phyloP scores from a whole-genome alignment of 2,329 filamentous ascomycete species.

The Bertia moriformis region DNA sequence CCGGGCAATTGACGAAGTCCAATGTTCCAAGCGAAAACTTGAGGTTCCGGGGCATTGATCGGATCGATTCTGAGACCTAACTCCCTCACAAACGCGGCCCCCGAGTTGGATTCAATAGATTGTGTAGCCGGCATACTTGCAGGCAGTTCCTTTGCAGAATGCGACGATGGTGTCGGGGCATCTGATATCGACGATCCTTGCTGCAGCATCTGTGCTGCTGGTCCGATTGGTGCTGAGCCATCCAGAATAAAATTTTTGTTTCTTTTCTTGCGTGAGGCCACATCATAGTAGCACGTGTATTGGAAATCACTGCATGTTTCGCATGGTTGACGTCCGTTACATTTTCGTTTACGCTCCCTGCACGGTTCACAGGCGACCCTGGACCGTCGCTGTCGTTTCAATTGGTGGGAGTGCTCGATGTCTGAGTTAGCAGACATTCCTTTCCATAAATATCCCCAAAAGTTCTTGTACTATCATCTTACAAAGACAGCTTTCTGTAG shows the following conservation, averaged over 20 bases:
- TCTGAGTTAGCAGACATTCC: too few species aligned
- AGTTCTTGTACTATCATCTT: too few species aligned
- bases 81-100: conserved; percentile 36
- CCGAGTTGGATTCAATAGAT: conserved; percentile 40
- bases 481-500: too few species aligned
- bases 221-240: conserved; percentile 2
- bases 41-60: conserved; percentile 32
- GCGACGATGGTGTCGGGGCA: conserved; percentile 11
- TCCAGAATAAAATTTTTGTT: conserved; percentile 1
- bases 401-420: too few species aligned
- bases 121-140: conserved; percentile 6
- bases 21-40: conserved; percentile 40
- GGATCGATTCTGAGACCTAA: conserved; percentile 36
- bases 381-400: conserved; percentile 18
- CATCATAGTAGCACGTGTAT: conserved; percentile 32
- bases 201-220: background rate
- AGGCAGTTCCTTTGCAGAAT: too few species aligned
- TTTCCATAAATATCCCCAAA: too few species aligned
- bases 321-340: conserved; percentile 35
- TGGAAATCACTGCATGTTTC: conserved; percentile 35
- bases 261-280: conserved; percentile 7
- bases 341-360: conserved; percentile 38
- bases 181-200: conserved; percentile 4
- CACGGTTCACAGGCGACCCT: conserved; percentile 33
- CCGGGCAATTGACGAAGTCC: conserved; percentile 12